Percentiles rank a stretch among this genome's conserved stretches.
Evolutionary conservation across 805 yeast genomes (phyloP).

Genomic region (Lachancea quebecensis): DNA sequence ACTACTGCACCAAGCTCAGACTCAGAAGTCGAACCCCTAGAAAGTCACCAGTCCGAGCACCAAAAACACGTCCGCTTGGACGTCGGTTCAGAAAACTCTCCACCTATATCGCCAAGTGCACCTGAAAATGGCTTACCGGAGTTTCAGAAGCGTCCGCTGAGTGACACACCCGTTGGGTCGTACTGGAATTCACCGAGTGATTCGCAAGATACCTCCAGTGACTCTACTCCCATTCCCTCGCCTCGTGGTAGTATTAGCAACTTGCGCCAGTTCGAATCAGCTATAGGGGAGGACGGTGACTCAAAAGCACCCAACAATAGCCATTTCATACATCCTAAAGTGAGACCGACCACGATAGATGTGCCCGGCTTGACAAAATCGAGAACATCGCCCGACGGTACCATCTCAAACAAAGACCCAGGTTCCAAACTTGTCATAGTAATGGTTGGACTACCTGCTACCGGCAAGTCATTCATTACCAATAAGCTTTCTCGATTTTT

Average conservation of each 20-base stretch:
- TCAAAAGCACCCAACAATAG: conserved; percentile 8
- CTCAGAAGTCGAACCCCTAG: conserved; percentile 20
- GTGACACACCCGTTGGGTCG: conserved; percentile 67
- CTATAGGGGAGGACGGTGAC: neutral
- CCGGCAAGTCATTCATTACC: conserved; percentile 91
- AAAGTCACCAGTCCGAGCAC: conserved; percentile 1
- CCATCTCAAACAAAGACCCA: conserved; percentile 55
- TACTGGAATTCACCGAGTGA: conserved; percentile 46
- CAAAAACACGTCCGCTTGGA: conserved; percentile 16
- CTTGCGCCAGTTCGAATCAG: neutral
- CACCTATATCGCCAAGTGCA: conserved; percentile 3
- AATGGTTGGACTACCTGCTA: conserved; percentile 87
- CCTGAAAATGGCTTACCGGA: conserved; percentile 34
- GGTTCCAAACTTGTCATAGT: conserved; percentile 84
- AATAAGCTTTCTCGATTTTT: conserved; percentile 84
- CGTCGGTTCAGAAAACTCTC: conserved; percentile 5
- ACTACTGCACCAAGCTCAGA: conserved; percentile 17
- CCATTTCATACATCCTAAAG: conserved; percentile 31
- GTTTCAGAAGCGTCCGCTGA: conserved; percentile 64
- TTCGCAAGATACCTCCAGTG: conserved; percentile 29
- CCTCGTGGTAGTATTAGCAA: conserved; percentile 5
- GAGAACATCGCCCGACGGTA: conserved; percentile 70
- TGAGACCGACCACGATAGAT: conserved; percentile 77
- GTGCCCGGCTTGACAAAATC: conserved; percentile 89
- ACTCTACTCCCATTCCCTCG: conserved; percentile 27